Evolutionary conservation across 2,329 filamentous ascomycete species (phyloP), one percentile per base, ranked within the genome.

Genomic region (Diplodia seriata): DNA sequence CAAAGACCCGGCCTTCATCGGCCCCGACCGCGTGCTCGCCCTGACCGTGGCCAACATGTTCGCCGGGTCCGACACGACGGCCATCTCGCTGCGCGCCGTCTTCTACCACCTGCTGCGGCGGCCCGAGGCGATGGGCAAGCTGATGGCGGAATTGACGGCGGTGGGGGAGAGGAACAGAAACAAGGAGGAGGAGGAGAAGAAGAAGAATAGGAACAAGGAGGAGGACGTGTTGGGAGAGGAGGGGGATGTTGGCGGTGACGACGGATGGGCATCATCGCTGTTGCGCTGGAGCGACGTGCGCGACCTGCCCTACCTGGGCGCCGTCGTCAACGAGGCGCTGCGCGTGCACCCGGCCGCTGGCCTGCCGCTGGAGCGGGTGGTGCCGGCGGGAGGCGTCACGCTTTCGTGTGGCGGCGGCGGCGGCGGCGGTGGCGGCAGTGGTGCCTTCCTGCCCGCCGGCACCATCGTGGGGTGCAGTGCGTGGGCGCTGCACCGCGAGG

Each of bases 281-380:
- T 29, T 36, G 18, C 43, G 43, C 3, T 68, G 57, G 55, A 26
- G 23, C 33, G 55, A 63, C 14, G 57, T 55, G 26, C 55, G 57
- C 47, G 38, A 64, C 9, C 57, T 68, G 20, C 73, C 74, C 0
- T 86, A 86, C 71, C 80, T 87, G 11, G 78, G 83, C 53, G 85
- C 85, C 3, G 81, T 85, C 2, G 78, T 87, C 23, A 82, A 81
- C 23, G 86, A 89, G 73, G 77, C 82, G 0, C 74, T 83, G 70
- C 80, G 85, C 3, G 74, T 85, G 12, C 83, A 85, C 70, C 84
- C 85, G 0, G 79, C 78, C 2, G 77, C 86, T 2, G 81, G 78
- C 11, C 79, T 85, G 70, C 73, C 81, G 0, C 81, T 86, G 18
- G 83, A 86, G 72, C 83, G 86, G 1, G 73, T 83, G 0, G 85